Evolutionary conservation across 257 asterid genomes (phyloP), one percentile per base, ranked within the genome.

Genomic region (Verbena officinalis): DNA sequence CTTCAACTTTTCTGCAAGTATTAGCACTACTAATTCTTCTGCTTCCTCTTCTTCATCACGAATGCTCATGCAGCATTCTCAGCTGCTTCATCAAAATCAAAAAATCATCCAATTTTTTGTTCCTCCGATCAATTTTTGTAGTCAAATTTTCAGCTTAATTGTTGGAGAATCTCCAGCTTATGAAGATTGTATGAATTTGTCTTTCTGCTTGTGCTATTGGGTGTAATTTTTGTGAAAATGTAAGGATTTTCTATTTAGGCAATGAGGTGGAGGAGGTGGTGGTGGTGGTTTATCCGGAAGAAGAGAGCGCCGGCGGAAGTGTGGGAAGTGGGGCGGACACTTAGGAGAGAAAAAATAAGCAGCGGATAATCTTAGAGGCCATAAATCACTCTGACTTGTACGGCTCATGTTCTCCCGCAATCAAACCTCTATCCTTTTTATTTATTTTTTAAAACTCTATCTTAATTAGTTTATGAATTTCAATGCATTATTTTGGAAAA

Each of bases 1-100:
- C 62, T 46, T 50, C 54, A 46, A 55, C 5, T 38, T 11, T 7
- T 20, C 52, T 46, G 62, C 62, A 16, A 55, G 52, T 24, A 36
- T 39, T 27, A 52, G 61, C 38, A 46, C 51, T 51, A 59, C 31
- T 43, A 55, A 49, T 55, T 57, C 62, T 40, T 49, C 68, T 54
- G 62, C 27, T 40, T 55, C 55, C 49, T 52, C 54, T 57, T 60
- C 67, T 54, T 45, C 71, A 21, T 14, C 72, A 52, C 70, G 67
- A 75, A 74, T 52, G 67, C 57, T 78, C 78, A 71, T 78, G 76
- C 90, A 81, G 83, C 77, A 61, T 57, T 44, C 49, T 57, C 50
- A 19, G 49, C 49, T 13, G 23, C 19, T 15, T 60, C 60, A 22
- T 51, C 64, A 7, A 34, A 68, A 15, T 38, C 46, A 7, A 34